Evolutionary conservation across 202 grass and related monocot species (phyloP).

Genomic region (Hordeum pubiflorum): DNA sequence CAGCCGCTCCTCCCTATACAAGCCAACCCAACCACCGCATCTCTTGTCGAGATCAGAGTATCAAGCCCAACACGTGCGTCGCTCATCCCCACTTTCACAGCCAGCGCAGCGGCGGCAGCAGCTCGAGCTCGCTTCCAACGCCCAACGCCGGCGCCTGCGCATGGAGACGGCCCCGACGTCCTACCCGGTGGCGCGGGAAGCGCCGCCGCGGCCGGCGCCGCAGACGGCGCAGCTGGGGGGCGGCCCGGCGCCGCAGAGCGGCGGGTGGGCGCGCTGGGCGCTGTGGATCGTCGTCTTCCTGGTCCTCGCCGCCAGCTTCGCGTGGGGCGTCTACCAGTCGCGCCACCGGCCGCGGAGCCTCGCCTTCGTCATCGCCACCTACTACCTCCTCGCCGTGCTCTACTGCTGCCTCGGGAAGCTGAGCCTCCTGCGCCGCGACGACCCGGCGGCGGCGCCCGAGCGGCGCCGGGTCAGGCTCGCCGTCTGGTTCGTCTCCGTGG

Average conservation of each 20-base stretch:
- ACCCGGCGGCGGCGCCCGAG: neutral
- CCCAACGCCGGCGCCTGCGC: neutral
- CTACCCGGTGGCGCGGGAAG: neutral
- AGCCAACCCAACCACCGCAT: neutral
- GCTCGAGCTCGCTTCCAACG: neutral
- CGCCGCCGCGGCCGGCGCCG: neutral
- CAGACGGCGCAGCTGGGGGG: neutral
- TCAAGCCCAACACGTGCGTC: neutral
- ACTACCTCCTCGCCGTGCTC: constrained; percentile 24
- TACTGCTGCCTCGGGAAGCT: constrained; percentile 14
- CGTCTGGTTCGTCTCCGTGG: constrained; percentile 19
- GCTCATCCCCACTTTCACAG: neutral
- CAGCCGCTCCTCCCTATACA: neutral
- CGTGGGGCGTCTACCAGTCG: neutral
- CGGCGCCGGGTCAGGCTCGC: constrained; percentile 8
- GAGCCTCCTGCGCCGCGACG: neutral
- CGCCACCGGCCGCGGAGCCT: constrained; percentile 15
- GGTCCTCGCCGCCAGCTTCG: constrained; percentile 13
- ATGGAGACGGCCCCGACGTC: neutral
- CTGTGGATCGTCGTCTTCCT: neutral
- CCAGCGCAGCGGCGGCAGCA: neutral
- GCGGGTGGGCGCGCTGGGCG: neutral
- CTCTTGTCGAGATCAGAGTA: neutral
- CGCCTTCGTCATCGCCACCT: constrained; percentile 8
- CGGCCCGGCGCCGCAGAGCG: neutral